Percentiles rank a stretch among this genome's conserved stretches.
phyloP scores from a whole-genome alignment of 176 grass and related monocot species.

The Rhipidocladum racemiflorum region DNA sequence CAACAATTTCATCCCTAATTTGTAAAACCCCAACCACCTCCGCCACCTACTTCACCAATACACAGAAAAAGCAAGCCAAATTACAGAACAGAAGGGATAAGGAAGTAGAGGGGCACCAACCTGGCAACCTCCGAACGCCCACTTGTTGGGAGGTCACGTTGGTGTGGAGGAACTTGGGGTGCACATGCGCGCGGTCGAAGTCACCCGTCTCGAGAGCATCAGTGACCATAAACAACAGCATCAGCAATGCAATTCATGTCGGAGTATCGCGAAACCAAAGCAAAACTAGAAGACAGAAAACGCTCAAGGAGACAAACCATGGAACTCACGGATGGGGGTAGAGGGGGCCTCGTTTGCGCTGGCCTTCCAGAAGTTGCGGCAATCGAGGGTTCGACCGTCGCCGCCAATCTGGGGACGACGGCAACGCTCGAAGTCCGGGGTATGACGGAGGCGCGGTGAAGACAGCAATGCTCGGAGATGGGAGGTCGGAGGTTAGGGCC shows the following conservation, averaged over 20 bases:
- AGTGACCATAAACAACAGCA: slow-evolving; percentile 12
- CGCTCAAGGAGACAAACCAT: slow-evolving; percentile 31
- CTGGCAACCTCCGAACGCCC: slow-evolving; percentile 92
- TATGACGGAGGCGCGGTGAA: too few relatives aligned
- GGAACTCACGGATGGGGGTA: slow-evolving; percentile 7
- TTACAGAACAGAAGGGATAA: not conserved
- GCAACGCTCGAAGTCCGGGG: too few relatives aligned
- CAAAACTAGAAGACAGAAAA: not conserved
- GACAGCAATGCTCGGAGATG: too few relatives aligned
- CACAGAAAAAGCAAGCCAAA: not conserved
- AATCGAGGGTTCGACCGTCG: slow-evolving; percentile 37
- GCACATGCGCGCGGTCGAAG: slow-evolving; percentile 80
- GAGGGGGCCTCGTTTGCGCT: slow-evolving; percentile 42
- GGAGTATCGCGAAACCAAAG: not conserved
- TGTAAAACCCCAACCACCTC: not conserved
- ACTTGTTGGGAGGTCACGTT: slow-evolving; percentile 94
- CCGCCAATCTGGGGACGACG: not conserved
- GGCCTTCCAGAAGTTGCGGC: slow-evolving; percentile 91
- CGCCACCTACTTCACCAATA: not conserved
- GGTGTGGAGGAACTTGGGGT: slow-evolving; percentile 94
- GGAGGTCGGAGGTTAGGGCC: too few relatives aligned
- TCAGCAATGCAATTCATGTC: not conserved
- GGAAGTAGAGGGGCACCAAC: slow-evolving; percentile 31
- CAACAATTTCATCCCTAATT: not conserved
- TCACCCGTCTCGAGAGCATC: slow-evolving; percentile 54